A percentile compares a stretch with the other conserved stretches of the same genome.
Conservation (phyloP, 2,329 filamentous ascomycete species). For the Alternaria alternata region DNA sequence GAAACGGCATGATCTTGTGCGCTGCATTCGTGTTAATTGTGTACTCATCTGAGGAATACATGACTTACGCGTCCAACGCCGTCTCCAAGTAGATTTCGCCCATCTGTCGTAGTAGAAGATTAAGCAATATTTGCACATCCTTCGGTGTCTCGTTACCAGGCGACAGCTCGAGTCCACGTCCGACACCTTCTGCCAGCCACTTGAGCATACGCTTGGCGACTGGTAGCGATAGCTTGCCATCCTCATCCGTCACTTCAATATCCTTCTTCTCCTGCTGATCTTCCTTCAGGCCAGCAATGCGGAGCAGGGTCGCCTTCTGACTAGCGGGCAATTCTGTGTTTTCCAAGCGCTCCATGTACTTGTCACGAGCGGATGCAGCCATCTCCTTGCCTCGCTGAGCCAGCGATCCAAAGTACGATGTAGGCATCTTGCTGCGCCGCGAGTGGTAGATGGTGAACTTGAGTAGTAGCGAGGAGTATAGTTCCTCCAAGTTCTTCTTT, state of each 20-base stretch:
- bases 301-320: conserved; percentile 88
- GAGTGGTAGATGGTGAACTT: conserved; percentile 97
- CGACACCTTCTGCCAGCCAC: conserved; percentile 95
- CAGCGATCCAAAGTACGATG: conserved; percentile 90
- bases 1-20: conserved; percentile 73
- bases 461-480: conserved; percentile 92
- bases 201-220: conserved; percentile 98
- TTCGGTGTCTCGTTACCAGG: conserved; percentile 89
- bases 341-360: conserved; percentile 87
- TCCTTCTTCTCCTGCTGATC: conserved; percentile 81
- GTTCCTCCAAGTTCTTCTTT: conserved; percentile 74
- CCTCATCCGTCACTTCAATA: conserved; percentile 88
- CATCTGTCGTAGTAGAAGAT: conserved; percentile 85
- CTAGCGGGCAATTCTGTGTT: conserved; percentile 87
- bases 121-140: conserved; percentile 85
- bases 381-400: conserved; percentile 90
- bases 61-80: conserved; percentile 65
- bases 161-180: conserved; percentile 88
- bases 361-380: conserved; percentile 85
- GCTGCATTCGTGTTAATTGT: conserved; percentile 32
- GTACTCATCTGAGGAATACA: not conserved
- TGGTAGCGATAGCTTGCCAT: conserved; percentile 81
- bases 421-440: conserved; percentile 83
- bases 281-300: conserved; percentile 82
- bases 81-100: conserved; percentile 80